Conservation (phyloP, 192 early-diverging fungal species). For the Diversispora epigaea region DNA sequence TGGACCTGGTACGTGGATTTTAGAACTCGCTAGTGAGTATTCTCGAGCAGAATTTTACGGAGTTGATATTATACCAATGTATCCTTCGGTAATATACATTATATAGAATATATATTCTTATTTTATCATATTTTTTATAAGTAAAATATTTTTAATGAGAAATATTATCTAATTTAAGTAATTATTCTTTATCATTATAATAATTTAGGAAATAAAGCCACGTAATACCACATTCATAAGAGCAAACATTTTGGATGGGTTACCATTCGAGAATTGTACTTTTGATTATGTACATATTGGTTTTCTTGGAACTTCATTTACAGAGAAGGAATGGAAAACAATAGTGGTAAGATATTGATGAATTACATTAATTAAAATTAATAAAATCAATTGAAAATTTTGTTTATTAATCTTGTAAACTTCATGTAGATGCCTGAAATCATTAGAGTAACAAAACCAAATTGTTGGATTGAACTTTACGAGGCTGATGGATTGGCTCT, state of each 20-base stretch:
- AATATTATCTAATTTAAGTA: no score
- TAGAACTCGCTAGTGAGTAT: slow-evolving; percentile 9
- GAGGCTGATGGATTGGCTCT: slow-evolving; percentile 33
- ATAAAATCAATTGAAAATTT: background rate
- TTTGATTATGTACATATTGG: slow-evolving; percentile 27
- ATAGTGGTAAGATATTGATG: background rate
- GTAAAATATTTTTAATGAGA: no score
- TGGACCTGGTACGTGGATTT: slow-evolving; percentile 4
- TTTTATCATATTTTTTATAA: no score
- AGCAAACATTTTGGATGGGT: slow-evolving; percentile 9
- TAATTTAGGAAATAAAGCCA: slow-evolving; percentile 4
- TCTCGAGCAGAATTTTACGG: slow-evolving; percentile 3
- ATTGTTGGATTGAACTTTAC: slow-evolving; percentile 43
- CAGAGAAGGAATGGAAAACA: background rate
- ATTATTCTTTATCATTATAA: no score
- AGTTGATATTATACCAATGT: slow-evolving; percentile 26
- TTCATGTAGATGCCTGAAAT: slow-evolving; percentile 19
- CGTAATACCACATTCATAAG: slow-evolving; percentile 1
- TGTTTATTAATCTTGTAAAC: background rate
- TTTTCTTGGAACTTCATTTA: background rate
- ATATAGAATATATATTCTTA: no score
- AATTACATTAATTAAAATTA: background rate
- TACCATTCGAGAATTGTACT: slow-evolving; percentile 16
- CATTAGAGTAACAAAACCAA: slow-evolving; percentile 40
- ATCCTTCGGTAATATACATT: background rate